A percentile compares a stretch with the other conserved stretches of the same genome.
These are phyloP conservation scores for Rhodotorula sp. DNA, from an alignment of 1,284 basidiomycete species.

Conservation along the genomic window DNA sequence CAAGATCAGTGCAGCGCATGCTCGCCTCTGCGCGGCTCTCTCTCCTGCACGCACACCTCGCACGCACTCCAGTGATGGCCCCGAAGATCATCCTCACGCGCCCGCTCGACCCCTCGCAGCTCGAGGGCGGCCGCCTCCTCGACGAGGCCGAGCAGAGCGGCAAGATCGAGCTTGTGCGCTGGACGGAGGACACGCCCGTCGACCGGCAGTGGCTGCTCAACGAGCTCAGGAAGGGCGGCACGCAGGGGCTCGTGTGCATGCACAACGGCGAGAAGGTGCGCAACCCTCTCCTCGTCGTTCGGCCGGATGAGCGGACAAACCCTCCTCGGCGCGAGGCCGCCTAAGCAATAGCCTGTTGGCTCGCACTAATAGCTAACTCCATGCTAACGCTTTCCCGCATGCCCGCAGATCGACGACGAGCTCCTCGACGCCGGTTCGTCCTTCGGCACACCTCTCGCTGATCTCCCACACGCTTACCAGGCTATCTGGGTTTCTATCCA, in stretches of 20 bases:
- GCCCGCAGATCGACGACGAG: constrained; percentile 66
- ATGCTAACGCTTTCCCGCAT: too few species aligned
- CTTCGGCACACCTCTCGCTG: not conserved
- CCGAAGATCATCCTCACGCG: constrained; percentile 68
- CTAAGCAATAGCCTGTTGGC: too few species aligned
- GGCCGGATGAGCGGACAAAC: not conserved
- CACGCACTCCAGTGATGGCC: too few species aligned
- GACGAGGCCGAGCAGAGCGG: constrained; percentile 56
- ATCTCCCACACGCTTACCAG: not conserved
- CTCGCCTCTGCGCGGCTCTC: not conserved
- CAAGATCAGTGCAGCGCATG: too few species aligned
- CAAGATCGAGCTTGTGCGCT: constrained; percentile 58
- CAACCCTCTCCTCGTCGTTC: constrained; percentile 55
- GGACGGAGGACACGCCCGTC: constrained; percentile 67
- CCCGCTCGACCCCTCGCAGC: constrained; percentile 64
- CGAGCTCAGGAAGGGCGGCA: constrained; percentile 62
- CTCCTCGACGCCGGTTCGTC: constrained; percentile 65
- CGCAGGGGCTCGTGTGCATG: constrained; percentile 67
- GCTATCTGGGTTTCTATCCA: too few species aligned
- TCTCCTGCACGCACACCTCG: not conserved
- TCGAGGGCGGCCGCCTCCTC: constrained; percentile 59
- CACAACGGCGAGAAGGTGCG: constrained; percentile 65
- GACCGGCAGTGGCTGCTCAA: constrained; percentile 75
- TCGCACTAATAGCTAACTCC: too few species aligned
- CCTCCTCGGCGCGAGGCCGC: not conserved